Conservation (phyloP, 768 basidiomycete genomes). For the Trametes punicea region DNA sequence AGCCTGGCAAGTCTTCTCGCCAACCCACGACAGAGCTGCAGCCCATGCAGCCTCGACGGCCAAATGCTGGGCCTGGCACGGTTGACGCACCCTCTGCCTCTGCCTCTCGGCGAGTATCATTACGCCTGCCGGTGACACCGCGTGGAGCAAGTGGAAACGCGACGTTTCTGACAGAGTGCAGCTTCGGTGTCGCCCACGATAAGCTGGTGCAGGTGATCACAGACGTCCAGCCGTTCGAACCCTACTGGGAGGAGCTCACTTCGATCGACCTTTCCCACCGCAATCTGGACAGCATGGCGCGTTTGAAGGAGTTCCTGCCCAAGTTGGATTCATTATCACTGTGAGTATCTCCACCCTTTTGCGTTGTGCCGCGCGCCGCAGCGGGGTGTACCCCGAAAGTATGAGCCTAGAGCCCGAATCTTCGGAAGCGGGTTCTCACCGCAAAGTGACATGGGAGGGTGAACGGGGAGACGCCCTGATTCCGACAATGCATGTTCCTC, state of each 20-base stretch:
- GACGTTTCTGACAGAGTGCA: conserved; percentile 92
- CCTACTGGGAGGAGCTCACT: conserved; percentile 83
- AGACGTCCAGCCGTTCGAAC: conserved; percentile 91
- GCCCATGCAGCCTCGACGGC: conserved; percentile 42
- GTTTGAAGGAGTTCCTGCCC: conserved; percentile 89
- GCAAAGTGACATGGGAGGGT: conserved; percentile 5
- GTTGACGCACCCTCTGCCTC: conserved; percentile 1
- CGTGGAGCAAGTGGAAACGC: conserved; percentile 35
- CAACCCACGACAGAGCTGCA: conserved; percentile 46
- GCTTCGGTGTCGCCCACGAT: conserved; percentile 93
- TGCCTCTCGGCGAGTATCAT: conserved; percentile 31
- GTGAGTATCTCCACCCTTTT: conserved; percentile 45
- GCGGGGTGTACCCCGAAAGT: not conserved
- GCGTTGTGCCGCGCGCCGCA: not conserved
- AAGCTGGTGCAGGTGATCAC: conserved; percentile 89
- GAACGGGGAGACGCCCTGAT: not conserved
- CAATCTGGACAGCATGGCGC: conserved; percentile 75
- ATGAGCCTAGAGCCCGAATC: not conserved
- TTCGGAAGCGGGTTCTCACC: conserved; percentile 2
- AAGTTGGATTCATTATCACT: conserved; percentile 69
- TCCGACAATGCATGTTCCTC: not conserved
- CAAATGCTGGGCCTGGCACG: conserved; percentile 15
- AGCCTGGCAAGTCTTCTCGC: conserved; percentile 42
- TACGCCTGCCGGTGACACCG: conserved; percentile 20
- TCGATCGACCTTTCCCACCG: conserved; percentile 72